A percentile compares a stretch with the other conserved stretches of the same genome.
Evolutionary conservation across 1,284 basidiomycete species (phyloP).

Genomic region (Naganishia sp.): DNA sequence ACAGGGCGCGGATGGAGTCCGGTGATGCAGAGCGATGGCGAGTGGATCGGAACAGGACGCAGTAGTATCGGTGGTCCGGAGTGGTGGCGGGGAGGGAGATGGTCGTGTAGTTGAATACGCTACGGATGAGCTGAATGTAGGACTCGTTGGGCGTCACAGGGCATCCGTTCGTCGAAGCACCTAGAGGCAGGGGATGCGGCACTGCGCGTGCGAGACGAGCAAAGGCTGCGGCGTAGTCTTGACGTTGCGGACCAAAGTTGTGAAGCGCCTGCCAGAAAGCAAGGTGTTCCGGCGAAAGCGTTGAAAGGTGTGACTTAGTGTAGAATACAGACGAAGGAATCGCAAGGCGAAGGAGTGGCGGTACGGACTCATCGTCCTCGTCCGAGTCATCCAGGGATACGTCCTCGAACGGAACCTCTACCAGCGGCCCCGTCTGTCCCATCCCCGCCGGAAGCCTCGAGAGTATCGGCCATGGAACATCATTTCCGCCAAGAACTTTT

Average conservation of each 20-base stretch:
- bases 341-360: background rate
- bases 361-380: background rate
- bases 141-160: background rate
- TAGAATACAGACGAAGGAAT: background rate
- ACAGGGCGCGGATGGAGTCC: conserved; percentile 56
- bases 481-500: background rate
- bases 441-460: conserved; percentile 2
- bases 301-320: conserved; percentile 15
- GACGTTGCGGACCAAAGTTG: conserved; percentile 65
- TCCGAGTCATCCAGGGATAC: background rate
- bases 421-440: background rate
- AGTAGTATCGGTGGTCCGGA: conserved; percentile 73
- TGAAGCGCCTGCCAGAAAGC: conserved; percentile 82
- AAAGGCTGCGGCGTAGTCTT: conserved; percentile 64
- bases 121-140: conserved; percentile 6
- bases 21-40: conserved; percentile 62
- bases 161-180: background rate
- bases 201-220: background rate
- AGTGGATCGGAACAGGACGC: conserved; percentile 81
- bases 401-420: too few species aligned
- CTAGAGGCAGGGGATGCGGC: background rate
- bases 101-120: conserved; percentile 83
- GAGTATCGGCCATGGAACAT: background rate
- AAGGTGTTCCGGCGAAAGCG: conserved; percentile 62
- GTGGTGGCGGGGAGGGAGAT: conserved; percentile 52